Evolutionary conservation across 1,284 basidiomycete genomes (phyloP).

Genomic region (Wolfiporia cocos): DNA sequence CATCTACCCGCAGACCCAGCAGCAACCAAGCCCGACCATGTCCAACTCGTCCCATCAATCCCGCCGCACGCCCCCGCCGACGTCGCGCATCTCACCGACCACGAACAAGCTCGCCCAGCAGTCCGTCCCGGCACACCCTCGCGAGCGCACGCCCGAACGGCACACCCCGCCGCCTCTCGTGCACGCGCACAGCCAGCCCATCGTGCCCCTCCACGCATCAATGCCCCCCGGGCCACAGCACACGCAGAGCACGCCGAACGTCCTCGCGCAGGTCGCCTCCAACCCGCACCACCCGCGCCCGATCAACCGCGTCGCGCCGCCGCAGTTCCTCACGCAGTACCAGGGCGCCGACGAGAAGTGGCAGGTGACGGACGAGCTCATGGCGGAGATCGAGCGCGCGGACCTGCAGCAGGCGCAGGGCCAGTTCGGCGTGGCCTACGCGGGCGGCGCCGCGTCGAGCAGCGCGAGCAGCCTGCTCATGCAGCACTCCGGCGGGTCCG

Average conservation of each 20-base stretch:
- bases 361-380: slow-evolving; percentile 62
- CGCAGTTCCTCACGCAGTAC: slow-evolving; percentile 47
- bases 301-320: slow-evolving; percentile 43
- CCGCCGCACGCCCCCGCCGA: slow-evolving; percentile 35
- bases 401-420: slow-evolving; percentile 33
- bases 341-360: slow-evolving; percentile 49
- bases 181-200: slow-evolving; percentile 26
- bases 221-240: slow-evolving; percentile 22
- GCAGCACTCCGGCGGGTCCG: slow-evolving; percentile 17
- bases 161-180: slow-evolving; percentile 26
- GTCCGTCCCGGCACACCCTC: slow-evolving; percentile 32
- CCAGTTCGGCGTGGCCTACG: slow-evolving; percentile 40
- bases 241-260: slow-evolving; percentile 25
- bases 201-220: slow-evolving; percentile 9
- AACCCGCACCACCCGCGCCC: slow-evolving; percentile 51
- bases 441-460: slow-evolving; percentile 37
- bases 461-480: slow-evolving; percentile 20
- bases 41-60: slow-evolving; percentile 39
- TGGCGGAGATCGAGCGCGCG: slow-evolving; percentile 64
- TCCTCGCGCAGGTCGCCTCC: slow-evolving; percentile 25
- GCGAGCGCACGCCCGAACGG: slow-evolving; percentile 26
- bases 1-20: slow-evolving; percentile 30
- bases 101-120: slow-evolving; percentile 34
- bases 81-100: slow-evolving; percentile 30
- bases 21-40: slow-evolving; percentile 52